Evolutionary conservation across 805 yeast species (phyloP), one percentile per base, ranked within the genome.

Genomic region (Kuraishia floccosa): DNA sequence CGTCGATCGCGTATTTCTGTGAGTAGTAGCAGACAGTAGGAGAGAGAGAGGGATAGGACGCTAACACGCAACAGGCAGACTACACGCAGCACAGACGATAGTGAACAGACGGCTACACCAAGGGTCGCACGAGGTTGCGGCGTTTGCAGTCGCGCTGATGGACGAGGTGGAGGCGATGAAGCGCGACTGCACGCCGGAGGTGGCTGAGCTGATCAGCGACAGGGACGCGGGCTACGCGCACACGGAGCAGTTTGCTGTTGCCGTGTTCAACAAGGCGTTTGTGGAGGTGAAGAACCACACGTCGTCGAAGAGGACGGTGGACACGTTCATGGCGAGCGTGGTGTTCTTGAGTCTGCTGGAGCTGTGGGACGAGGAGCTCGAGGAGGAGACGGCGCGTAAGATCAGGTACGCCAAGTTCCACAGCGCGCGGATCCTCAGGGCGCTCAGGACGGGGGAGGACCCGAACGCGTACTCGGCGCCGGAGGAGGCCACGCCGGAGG

Each of bases 11-110:
- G 4, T 84, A 83, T 52, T 81, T 69, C 51, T 80, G 91, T 52
- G 65, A 63, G 50, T 41, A 40, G n/a, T n/a, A n/a, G n/a, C n/a
- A n/a, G n/a, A n/a, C n/a, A n/a, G n/a, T n/a, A n/a, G n/a, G n/a
- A n/a, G n/a, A n/a, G n/a, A n/a, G n/a, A n/a, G n/a, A n/a, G n/a
- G n/a, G n/a, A n/a, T n/a, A n/a, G n/a, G n/a, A n/a, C n/a, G n/a
- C n/a, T n/a, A n/a, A n/a, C 10, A 6, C 24, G 20, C 8, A 12
- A 17, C 22, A 35, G 43, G 39, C 44, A 49, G 61, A 38, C 48
- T 79, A 30, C 77, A 79, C 46, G 82, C 86, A 0, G 76, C 82
- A 3, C 89, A 87, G 50, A 61, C 71, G 42, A 75, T 89, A 3
- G 56, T 89, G 14, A 62, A 63, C 23, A 52, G 66, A 26, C 68